A percentile compares a stretch with the other conserved stretches of the same genome.
Evolutionary conservation across 768 basidiomycete species (phyloP).

Genomic region (Pisolithus albus): DNA sequence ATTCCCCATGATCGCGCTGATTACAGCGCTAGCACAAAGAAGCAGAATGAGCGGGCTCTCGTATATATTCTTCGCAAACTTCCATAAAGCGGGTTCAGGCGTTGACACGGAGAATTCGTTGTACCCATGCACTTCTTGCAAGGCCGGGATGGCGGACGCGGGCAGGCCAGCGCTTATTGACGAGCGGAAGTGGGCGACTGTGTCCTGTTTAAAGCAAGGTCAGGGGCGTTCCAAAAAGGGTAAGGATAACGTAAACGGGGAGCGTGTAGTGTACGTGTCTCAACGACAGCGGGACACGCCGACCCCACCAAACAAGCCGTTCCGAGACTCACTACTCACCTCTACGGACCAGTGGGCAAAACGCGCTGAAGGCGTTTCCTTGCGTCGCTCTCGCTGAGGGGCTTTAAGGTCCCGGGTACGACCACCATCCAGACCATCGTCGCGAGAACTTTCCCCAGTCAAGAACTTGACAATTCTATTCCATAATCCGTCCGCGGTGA

Average conservation of each 20-base stretch:
- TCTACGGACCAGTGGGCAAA: constrained; percentile 64
- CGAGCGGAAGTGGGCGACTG: constrained; percentile 63
- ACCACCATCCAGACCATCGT: constrained; percentile 32
- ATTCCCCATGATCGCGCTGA: constrained; percentile 93
- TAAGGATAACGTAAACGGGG: not conserved
- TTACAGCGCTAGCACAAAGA: constrained; percentile 80
- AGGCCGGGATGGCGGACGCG: constrained; percentile 49
- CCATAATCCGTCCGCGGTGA: constrained; percentile 48
- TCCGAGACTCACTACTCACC: constrained; percentile 47
- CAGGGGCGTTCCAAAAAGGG: not conserved
- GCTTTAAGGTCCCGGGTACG: constrained; percentile 20
- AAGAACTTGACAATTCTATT: constrained; percentile 32
- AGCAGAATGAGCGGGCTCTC: constrained; percentile 90
- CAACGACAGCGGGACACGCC: not conserved
- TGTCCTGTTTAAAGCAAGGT: constrained; percentile 45
- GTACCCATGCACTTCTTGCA: constrained; percentile 71
- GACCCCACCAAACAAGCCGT: not conserved
- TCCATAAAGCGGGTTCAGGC: constrained; percentile 73
- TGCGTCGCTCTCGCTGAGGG: constrained; percentile 25
- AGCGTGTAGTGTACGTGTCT: no score
- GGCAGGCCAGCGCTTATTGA: constrained; percentile 58
- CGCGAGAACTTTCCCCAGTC: constrained; percentile 19
- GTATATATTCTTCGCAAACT: constrained; percentile 93
- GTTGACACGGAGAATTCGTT: constrained; percentile 90
- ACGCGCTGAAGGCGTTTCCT: constrained; percentile 56